A percentile compares a stretch with the other conserved stretches of the same genome.
phyloP scores from a whole-genome alignment of 805 yeast genomes.

The Saturnispora ahearnii region DNA sequence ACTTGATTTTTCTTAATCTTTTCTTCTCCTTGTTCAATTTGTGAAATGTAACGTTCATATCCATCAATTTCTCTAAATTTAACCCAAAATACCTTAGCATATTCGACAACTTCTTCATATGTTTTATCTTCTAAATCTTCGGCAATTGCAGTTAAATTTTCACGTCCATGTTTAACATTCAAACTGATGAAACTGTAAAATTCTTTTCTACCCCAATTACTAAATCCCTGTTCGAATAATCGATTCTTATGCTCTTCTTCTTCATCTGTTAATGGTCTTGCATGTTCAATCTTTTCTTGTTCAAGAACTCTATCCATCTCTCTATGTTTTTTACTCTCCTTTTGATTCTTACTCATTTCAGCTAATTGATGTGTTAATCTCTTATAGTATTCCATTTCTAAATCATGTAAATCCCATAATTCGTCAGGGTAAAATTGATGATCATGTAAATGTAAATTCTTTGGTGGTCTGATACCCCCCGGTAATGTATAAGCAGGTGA shows the following conservation, averaged over 20 bases:
- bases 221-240: conserved; percentile 56
- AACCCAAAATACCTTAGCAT: conserved; percentile 76
- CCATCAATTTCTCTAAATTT: conserved; percentile 77
- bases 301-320: conserved; percentile 34
- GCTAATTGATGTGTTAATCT: conserved; percentile 57
- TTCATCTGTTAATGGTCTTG: conserved; percentile 77
- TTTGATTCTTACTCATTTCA: conserved; percentile 51
- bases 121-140: conserved; percentile 77
- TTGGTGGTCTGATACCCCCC: conserved; percentile 69
- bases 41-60: conserved; percentile 70
- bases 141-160: conserved; percentile 60
- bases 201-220: conserved; percentile 82
- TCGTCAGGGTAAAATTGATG: conserved; percentile 87
- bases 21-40: conserved; percentile 87
- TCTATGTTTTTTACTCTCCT: conserved; percentile 16
- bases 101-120: conserved; percentile 66
- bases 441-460: conserved; percentile 71
- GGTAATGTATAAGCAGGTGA: conserved; percentile 15
- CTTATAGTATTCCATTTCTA: conserved; percentile 70
- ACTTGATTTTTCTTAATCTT: conserved; percentile 51
- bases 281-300: conserved; percentile 63
- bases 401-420: conserved; percentile 64
- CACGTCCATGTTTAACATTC: conserved; percentile 74
- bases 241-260: conserved; percentile 59
- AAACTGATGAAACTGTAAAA: conserved; percentile 71